Percentiles rank a stretch among this genome's conserved stretches.
Conservation (phyloP, 75 land plant genomes). For the Pinus albicaulis region DNA sequence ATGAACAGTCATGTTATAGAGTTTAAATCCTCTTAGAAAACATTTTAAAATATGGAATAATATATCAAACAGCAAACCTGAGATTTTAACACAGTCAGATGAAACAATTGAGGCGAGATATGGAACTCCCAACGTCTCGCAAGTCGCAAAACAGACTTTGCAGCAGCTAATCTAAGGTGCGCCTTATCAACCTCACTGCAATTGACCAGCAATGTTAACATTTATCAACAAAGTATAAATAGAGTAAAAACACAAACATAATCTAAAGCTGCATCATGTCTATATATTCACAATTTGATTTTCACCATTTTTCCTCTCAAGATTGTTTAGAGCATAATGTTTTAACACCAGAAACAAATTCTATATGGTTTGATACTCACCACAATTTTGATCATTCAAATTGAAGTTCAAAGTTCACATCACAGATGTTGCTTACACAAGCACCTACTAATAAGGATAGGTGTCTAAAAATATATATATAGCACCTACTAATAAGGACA, state of each 20-base stretch:
- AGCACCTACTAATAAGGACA: neutral
- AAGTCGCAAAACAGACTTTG: constrained; percentile 62
- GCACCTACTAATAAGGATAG: neutral
- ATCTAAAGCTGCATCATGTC: too few species aligned
- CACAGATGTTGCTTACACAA: neutral
- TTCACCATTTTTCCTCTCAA: too few species aligned
- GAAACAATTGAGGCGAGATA: constrained; percentile 55
- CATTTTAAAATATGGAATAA: neutral
- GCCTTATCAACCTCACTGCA: constrained; percentile 59
- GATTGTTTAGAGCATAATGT: neutral
- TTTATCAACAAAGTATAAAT: too few species aligned
- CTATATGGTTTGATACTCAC: neutral
- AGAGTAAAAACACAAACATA: too few species aligned
- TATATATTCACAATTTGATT: too few species aligned
- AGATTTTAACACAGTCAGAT: constrained; percentile 33
- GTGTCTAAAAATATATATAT: too few species aligned
- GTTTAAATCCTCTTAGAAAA: neutral
- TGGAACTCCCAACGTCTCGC: constrained; percentile 64
- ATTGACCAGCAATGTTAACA: neutral
- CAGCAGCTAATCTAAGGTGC: constrained; percentile 67
- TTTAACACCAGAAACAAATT: neutral
- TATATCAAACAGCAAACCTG: constrained; percentile 37
- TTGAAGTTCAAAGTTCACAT: neutral
- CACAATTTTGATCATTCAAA: neutral
- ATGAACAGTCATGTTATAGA: neutral